Evolutionary conservation across 805 yeast genomes (phyloP).

Genomic region (Blastobotrys chiropterorum): DNA sequence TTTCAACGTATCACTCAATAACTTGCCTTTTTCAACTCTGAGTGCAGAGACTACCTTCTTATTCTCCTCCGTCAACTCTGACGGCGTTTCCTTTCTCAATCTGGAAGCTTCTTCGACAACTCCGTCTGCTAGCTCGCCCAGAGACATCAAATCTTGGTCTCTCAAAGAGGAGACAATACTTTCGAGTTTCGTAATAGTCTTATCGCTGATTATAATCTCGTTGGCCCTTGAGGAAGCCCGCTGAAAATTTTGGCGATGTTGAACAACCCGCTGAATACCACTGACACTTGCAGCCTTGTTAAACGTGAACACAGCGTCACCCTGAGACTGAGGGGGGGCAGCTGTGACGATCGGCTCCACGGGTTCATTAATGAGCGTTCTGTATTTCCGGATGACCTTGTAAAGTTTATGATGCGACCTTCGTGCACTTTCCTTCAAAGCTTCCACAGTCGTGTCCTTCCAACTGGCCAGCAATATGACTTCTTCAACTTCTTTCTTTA

Average conservation of each 20-base stretch:
- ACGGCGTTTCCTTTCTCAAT: conserved; percentile 74
- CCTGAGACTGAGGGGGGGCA: not conserved
- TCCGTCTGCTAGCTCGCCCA: conserved; percentile 51
- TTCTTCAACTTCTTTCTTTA: conserved; percentile 78
- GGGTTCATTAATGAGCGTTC: conserved; percentile 50
- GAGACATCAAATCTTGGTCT: conserved; percentile 38
- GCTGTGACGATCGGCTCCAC: conserved; percentile 51
- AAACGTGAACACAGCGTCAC: not conserved
- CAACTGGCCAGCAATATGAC: conserved; percentile 87
- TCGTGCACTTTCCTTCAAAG: conserved; percentile 88
- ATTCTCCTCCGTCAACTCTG: conserved; percentile 58
- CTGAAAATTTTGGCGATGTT: not conserved
- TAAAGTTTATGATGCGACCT: conserved; percentile 79
- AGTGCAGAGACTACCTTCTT: conserved; percentile 65
- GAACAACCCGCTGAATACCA: not conserved
- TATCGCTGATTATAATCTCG: conserved; percentile 32
- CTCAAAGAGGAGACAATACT: conserved; percentile 36
- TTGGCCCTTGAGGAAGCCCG: not conserved
- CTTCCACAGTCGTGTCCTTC: conserved; percentile 93
- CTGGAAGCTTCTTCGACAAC: conserved; percentile 52
- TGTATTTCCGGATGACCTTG: conserved; percentile 77
- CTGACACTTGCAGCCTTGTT: not conserved
- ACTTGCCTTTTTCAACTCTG: conserved; percentile 72
- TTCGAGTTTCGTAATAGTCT: conserved; percentile 52
- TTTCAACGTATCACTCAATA: conserved; percentile 69